phyloP scores from a whole-genome alignment of 23 red algal species.

The Gracilaria caudata region DNA sequence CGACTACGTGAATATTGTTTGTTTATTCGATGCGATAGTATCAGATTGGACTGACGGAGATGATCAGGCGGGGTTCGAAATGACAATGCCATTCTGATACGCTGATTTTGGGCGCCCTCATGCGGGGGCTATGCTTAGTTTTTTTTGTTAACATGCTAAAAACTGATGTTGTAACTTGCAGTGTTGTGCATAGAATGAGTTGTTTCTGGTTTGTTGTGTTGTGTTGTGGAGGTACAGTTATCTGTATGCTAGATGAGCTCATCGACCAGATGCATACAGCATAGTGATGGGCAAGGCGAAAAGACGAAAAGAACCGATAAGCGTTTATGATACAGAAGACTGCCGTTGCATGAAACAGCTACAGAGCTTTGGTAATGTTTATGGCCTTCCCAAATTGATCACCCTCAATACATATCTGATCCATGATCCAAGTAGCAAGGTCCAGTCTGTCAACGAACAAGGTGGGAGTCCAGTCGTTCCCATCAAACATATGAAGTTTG shows the following conservation, averaged over 20 bases:
- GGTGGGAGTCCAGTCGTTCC: not conserved
- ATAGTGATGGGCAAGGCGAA: not conserved
- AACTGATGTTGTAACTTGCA: not conserved
- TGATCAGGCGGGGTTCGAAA: constrained; percentile 4
- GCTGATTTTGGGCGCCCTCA: not conserved
- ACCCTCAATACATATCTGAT: not conserved
- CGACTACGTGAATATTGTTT: constrained; percentile 9
- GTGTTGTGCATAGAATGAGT: not conserved
- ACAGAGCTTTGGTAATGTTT: constrained; percentile 2
- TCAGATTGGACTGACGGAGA: constrained; percentile 30
- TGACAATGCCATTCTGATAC: constrained; percentile 1
- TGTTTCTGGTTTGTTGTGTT: not conserved
- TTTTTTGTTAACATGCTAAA: not conserved
- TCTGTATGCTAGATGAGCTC: not conserved
- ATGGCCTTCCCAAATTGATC: constrained; percentile 17
- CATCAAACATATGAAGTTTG: constrained; percentile 12
- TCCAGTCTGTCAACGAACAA: constrained; percentile 9
- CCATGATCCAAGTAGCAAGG: constrained; percentile 4
- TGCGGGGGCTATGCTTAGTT: not conserved
- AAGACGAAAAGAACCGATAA: not conserved
- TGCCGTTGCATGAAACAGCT: not conserved
- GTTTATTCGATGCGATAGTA: not conserved
- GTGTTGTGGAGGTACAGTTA: no score
- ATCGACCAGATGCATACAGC: not conserved
- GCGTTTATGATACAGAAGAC: not conserved